phyloP scores from a whole-genome alignment of 208 protist species.

The Angomonas desouzai region DNA sequence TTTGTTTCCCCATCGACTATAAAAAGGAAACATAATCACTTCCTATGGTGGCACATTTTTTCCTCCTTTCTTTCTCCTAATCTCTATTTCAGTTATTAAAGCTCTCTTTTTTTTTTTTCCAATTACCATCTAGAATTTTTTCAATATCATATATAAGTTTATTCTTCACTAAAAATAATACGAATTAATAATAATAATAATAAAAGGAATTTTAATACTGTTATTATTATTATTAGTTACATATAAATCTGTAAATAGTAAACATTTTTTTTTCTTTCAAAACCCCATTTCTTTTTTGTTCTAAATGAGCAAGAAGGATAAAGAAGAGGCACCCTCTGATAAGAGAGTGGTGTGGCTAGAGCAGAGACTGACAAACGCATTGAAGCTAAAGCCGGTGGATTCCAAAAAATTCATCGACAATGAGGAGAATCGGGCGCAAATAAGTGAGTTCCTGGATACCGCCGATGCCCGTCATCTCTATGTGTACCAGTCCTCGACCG shows the following conservation, averaged over 20 bases:
- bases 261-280: slow-evolving; percentile 9
- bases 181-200: no score
- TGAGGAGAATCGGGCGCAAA: slow-evolving; percentile 88
- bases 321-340: slow-evolving; percentile 86
- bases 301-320: slow-evolving; percentile 80
- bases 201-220: no score
- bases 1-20: no score
- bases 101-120: slow-evolving; percentile 3
- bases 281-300: slow-evolving; percentile 12
- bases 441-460: slow-evolving; percentile 90
- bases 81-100: neutral
- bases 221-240: slow-evolving; percentile 1
- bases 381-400: slow-evolving; percentile 89
- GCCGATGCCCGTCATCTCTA: slow-evolving; percentile 88
- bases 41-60: no score
- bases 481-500: slow-evolving; percentile 81
- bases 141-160: no score
- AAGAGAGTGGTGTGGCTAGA: slow-evolving; percentile 93
- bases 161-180: no score
- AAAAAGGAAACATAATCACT: no score
- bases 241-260: slow-evolving; percentile 5
- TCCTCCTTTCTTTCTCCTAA: neutral
- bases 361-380: slow-evolving; percentile 75
- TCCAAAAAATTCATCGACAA: slow-evolving; percentile 89
- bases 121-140: no score